A percentile compares a stretch with the other conserved stretches of the same genome.
These are phyloP conservation scores for Ascochyta rabiei DNA, from an alignment of 2,329 filamentous ascomycete genomes.

Conservation along the genomic window DNA sequence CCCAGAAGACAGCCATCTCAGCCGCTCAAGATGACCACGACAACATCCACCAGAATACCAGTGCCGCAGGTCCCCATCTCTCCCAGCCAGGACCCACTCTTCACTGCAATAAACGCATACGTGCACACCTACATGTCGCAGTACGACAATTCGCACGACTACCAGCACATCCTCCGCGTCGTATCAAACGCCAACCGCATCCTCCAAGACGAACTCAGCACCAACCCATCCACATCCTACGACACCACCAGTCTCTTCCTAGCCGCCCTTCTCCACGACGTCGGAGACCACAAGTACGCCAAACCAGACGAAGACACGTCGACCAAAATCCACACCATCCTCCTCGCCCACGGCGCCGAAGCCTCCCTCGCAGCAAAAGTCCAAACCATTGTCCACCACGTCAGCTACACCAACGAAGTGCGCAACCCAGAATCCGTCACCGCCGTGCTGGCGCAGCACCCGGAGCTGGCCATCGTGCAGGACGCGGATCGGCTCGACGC, in stretches of 20 bases:
- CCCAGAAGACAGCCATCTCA: neutral
- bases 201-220: constrained; percentile 56
- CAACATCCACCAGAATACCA: constrained; percentile 8
- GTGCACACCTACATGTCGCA: constrained; percentile 47
- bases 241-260: constrained; percentile 68
- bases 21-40: neutral
- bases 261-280: constrained; percentile 72
- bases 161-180: constrained; percentile 81
- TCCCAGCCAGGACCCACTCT: constrained; percentile 26
- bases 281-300: constrained; percentile 83
- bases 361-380: constrained; percentile 67
- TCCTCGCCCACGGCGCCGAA: constrained; percentile 63
- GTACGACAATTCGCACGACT: constrained; percentile 83
- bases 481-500: constrained; percentile 94
- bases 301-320: constrained; percentile 61
- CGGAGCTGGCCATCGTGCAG: constrained; percentile 84
- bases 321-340: constrained; percentile 61
- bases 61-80: constrained; percentile 37
- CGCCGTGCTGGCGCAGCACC: constrained; percentile 67
- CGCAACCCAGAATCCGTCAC: constrained; percentile 66
- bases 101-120: constrained; percentile 39
- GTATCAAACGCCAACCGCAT: constrained; percentile 73
- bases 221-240: constrained; percentile 44
- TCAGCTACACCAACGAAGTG: constrained; percentile 78
- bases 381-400: constrained; percentile 74